Evolutionary conservation across 1,284 basidiomycete species (phyloP).

Genomic region (Chalciporus sp.): DNA sequence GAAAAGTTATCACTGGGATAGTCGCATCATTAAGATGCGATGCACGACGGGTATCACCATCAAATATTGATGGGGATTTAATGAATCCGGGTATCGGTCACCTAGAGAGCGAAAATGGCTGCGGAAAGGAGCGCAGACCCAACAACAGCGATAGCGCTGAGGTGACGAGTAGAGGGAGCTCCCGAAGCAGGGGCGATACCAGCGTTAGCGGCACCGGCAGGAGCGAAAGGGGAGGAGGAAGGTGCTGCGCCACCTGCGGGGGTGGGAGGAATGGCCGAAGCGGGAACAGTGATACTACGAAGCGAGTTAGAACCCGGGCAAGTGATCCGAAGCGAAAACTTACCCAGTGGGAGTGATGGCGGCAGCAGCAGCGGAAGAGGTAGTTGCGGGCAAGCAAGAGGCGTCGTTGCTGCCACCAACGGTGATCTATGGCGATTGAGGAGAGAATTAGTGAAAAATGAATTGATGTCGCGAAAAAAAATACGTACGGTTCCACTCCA

Average conservation of each 20-base stretch:
- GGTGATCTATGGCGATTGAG: constrained; percentile 47
- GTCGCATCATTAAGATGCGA: background rate
- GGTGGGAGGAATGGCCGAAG: constrained; percentile 5
- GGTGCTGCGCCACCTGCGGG: constrained; percentile 8
- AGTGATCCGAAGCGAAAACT: constrained; percentile 12
- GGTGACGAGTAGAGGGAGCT: constrained; percentile 18
- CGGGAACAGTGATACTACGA: constrained; percentile 7
- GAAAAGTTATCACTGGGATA: constrained; percentile 29
- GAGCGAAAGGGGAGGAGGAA: constrained; percentile 23
- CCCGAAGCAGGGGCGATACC: constrained; percentile 41
- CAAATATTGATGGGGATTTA: background rate
- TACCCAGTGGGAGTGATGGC: constrained; percentile 24
- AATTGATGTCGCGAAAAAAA: background rate
- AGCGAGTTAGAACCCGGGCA: background rate
- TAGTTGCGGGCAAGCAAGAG: constrained; percentile 45
- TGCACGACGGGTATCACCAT: constrained; percentile 20
- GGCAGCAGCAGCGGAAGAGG: constrained; percentile 23
- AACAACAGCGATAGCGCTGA: constrained; percentile 21
- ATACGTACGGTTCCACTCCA: constrained; percentile 62
- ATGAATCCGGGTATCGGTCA: constrained; percentile 3
- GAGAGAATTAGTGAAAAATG: background rate
- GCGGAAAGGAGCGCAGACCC: constrained; percentile 13
- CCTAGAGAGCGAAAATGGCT: constrained; percentile 21
- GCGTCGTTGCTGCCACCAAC: constrained; percentile 49
- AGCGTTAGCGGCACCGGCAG: constrained; percentile 57